A percentile compares a stretch with the other conserved stretches of the same genome.
phyloP scores from a whole-genome alignment of 108 stramenopile species.

The Cylindrotheca closterium region DNA sequence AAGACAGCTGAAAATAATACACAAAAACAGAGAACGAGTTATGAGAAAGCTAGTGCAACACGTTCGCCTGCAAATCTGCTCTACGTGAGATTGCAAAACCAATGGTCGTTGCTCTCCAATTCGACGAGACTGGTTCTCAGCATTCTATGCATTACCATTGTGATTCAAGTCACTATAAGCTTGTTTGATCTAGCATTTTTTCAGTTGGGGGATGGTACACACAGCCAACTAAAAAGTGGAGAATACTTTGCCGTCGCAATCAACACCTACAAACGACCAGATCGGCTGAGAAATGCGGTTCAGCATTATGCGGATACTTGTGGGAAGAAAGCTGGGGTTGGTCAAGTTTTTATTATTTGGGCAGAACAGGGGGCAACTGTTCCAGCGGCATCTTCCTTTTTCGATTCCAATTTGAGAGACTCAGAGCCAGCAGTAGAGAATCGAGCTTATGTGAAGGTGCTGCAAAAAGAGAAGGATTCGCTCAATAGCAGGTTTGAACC shows the following conservation, averaged over 20 bases:
- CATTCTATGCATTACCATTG: not conserved
- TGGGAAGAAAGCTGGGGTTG: conserved; percentile 29
- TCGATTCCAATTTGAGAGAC: not conserved
- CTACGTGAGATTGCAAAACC: not conserved
- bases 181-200: too few species aligned
- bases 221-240: too few species aligned
- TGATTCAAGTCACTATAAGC: too few species aligned
- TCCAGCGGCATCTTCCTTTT: conserved; percentile 28
- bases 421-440: conserved; percentile 4
- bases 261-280: conserved; percentile 61
- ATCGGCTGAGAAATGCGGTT: conserved; percentile 37
- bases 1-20: too few species aligned
- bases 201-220: too few species aligned
- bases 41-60: too few species aligned
- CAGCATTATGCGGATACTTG: conserved; percentile 54
- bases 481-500: conserved; percentile 63
- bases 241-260: conserved; percentile 55
- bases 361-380: conserved; percentile 35
- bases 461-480: conserved; percentile 44
- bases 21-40: too few species aligned
- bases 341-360: conserved; percentile 60
- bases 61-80: too few species aligned
- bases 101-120: not conserved
- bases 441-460: conserved; percentile 28
- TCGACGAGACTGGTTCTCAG: not conserved